Conservation (phyloP, 805 yeast species). For the Alloascoidea africana region DNA sequence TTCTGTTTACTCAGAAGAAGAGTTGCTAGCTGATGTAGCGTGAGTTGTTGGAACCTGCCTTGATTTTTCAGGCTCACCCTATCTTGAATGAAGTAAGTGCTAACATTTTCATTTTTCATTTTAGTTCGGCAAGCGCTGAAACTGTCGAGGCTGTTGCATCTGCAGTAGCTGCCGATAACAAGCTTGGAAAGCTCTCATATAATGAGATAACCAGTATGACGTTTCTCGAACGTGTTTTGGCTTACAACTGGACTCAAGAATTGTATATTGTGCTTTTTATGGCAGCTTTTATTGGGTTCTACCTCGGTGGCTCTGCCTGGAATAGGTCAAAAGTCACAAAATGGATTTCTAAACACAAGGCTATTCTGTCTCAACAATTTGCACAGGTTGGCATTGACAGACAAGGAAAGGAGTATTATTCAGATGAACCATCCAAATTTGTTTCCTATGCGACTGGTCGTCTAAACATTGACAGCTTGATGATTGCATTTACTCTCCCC, state of each 20-base stretch:
- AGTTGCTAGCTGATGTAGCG: no score
- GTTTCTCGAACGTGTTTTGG: conserved; percentile 36
- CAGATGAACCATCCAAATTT: conserved; percentile 49
- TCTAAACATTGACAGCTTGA: conserved; percentile 49
- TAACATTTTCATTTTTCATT: no score
- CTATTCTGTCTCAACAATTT: conserved; percentile 51
- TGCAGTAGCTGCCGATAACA: no score
- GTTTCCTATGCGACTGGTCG: conserved; percentile 82
- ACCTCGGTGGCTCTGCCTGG: conserved; percentile 12
- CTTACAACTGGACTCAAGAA: conserved; percentile 74
- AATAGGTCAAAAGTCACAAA: conserved; percentile 41
- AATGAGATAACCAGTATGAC: conserved; percentile 43
- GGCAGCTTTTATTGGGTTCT: conserved; percentile 39
- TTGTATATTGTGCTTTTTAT: conserved; percentile 23
- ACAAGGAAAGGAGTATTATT: conserved; percentile 27
- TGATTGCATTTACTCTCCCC: conserved; percentile 44
- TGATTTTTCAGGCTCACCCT: no score
- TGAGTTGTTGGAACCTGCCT: no score
- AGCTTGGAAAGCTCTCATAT: no score
- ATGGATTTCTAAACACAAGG: conserved; percentile 34
- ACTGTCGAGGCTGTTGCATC: no score
- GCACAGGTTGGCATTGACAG: conserved; percentile 47
- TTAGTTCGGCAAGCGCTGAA: no score
- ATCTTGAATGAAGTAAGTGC: no score
- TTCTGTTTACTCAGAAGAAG: no score